Conservation (phyloP, 352 stramenopile species). For the Phytophthora europaea region DNA sequence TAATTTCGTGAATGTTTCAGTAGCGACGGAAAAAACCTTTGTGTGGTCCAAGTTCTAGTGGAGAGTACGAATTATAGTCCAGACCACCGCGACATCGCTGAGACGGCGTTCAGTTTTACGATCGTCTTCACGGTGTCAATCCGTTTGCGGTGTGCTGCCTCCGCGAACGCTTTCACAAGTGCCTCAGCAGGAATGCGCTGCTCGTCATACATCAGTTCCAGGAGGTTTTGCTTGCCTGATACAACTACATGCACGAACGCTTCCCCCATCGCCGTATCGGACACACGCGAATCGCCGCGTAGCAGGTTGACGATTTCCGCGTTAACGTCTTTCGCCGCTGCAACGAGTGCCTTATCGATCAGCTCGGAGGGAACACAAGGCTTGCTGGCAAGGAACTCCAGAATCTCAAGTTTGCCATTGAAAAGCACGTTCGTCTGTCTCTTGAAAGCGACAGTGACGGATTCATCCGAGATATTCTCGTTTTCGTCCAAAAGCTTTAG, state of each 20-base stretch:
- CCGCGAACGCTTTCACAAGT: neutral
- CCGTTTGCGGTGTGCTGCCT: neutral
- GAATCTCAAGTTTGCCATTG: neutral
- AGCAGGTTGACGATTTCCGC: neutral
- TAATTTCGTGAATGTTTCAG: too few species aligned
- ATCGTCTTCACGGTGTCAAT: neutral
- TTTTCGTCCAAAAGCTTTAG: neutral
- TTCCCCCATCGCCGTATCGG: neutral
- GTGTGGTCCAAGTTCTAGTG: too few species aligned
- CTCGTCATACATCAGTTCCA: conserved; percentile 1
- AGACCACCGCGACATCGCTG: too few species aligned
- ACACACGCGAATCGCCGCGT: neutral
- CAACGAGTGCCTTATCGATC: neutral
- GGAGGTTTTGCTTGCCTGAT: neutral
- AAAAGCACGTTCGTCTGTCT: neutral
- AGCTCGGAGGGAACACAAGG: neutral
- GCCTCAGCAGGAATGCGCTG: neutral
- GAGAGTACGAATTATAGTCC: too few species aligned
- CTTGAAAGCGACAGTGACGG: neutral
- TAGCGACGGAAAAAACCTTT: too few species aligned
- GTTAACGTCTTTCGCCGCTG: neutral
- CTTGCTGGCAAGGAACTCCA: neutral
- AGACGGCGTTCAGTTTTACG: neutral
- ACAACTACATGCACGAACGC: conserved; percentile 6
- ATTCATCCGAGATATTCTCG: neutral